Evolutionary conservation across 768 basidiomycete species (phyloP).

Genomic region (Boletus subcaerulescens): DNA sequence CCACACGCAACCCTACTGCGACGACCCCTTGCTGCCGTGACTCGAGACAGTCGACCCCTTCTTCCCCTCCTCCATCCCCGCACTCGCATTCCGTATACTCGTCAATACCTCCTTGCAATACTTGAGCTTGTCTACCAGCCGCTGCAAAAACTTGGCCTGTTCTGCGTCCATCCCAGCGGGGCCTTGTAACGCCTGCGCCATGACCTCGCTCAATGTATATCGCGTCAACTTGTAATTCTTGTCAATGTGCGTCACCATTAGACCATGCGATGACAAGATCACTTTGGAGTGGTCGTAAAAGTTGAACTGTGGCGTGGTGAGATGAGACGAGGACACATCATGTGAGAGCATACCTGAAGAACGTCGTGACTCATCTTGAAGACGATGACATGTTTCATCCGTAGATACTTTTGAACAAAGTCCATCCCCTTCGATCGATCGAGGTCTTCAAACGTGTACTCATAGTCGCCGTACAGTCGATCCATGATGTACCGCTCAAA

Average conservation of each 20-base stretch:
- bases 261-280: conserved; percentile 78
- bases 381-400: conserved; percentile 96
- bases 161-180: conserved; percentile 42
- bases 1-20: not conserved
- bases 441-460: conserved; percentile 74
- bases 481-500: conserved; percentile 96
- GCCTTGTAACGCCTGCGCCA: conserved; percentile 48
- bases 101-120: conserved; percentile 83
- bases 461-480: conserved; percentile 78
- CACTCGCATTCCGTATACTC: conserved; percentile 64
- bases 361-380: conserved; percentile 96
- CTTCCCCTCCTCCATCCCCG: conserved; percentile 26
- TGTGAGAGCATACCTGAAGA: conserved; percentile 68
- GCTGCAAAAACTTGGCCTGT: conserved; percentile 57
- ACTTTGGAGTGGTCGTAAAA: conserved; percentile 98
- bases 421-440: conserved; percentile 81
- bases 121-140: conserved; percentile 66
- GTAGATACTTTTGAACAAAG: conserved; percentile 91
- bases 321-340: not conserved
- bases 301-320: conserved; percentile 73
- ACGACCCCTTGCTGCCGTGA: conserved; percentile 9
- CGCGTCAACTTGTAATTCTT: conserved; percentile 78
- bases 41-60: conserved; percentile 11
- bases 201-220: conserved; percentile 68
- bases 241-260: conserved; percentile 86